Evolutionary conservation across 2,329 filamentous ascomycete species (phyloP), one percentile per base, ranked within the genome.

Genomic region (Pyrenochaeta sp.): DNA sequence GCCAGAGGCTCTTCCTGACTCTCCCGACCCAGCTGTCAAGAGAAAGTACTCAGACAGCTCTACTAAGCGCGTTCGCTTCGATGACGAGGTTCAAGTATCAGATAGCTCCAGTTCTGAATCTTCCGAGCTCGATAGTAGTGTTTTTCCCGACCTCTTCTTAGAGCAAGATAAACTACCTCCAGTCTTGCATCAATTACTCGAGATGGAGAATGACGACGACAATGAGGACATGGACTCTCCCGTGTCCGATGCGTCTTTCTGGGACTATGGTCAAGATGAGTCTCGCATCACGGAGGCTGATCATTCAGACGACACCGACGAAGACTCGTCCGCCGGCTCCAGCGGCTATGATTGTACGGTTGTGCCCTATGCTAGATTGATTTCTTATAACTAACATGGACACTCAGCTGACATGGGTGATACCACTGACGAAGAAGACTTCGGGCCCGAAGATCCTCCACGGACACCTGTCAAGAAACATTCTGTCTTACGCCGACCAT

Each of bases 101-200:
- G 89, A 91, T 66, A 90, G 71, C 34, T 78, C 77, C 12, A 73
- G 72, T 54, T 72, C 74, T n/a, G 73, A 74, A 47, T 75, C 75
- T 32, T 78, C 77, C 3, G 86, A 89, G 39, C 84, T 88, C 57
- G 85, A 88, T 62, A 84, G 86, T 58, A 86, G 87, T 62, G 86
- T 92, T 62, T 92, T 92, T 61, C 90, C 91, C 1, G 88, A 93
- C 72, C 88, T 94, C 58, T 94, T 94, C 75, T 83, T 93, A 55
- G 87, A 90, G 49, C 90, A 93, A 76, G 90, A 87, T 71, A 84
- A 86, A 15, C 82, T 94, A 5, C 90, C 92, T 67, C 89, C 90
- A 5, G 84, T 84, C 50, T 88, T 94, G 70, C 89, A 90, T 62
- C 85, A 86, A 42, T 88, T 91, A 78, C 90, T 93, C 63, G 90